A percentile compares a stretch with the other conserved stretches of the same genome.
phyloP scores from a whole-genome alignment of 202 grass and related monocot genomes.

The Saccharum hybrid region DNA sequence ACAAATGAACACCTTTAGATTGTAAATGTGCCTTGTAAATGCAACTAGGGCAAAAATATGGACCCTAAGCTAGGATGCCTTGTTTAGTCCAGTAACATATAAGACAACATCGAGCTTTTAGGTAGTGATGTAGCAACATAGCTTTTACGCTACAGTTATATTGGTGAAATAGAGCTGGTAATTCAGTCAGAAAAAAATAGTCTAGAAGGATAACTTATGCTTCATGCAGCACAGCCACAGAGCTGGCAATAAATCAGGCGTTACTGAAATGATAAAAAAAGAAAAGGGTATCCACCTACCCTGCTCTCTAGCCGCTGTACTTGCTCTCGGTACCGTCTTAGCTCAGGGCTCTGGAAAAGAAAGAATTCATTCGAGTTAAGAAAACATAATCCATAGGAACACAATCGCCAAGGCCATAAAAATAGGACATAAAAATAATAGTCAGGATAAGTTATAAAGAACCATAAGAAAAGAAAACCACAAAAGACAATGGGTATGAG shows the following conservation, averaged over 20 bases:
- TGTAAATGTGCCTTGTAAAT: slow-evolving; percentile 36
- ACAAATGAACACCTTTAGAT: background rate
- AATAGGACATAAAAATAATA: slow-evolving; percentile 1
- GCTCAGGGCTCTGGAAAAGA: slow-evolving; percentile 60
- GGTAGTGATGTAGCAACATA: background rate
- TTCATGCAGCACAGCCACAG: slow-evolving; percentile 22
- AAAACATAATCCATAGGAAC: slow-evolving; percentile 17
- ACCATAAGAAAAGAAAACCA: slow-evolving; percentile 13
- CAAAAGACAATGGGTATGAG: background rate
- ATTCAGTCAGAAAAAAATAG: background rate
- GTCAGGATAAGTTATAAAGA: slow-evolving; percentile 8
- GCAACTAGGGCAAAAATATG: background rate
- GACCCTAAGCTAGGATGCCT: background rate
- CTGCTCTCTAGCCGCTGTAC: slow-evolving; percentile 63
- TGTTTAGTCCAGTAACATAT: background rate
- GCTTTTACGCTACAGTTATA: background rate
- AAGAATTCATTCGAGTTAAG: slow-evolving; percentile 33
- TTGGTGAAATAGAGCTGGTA: background rate
- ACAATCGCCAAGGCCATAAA: slow-evolving; percentile 10
- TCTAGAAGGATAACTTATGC: slow-evolving; percentile 27
- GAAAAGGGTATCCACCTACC: slow-evolving; percentile 49
- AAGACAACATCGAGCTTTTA: slow-evolving; percentile 13
- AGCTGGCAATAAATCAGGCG: background rate
- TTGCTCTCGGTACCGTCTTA: slow-evolving; percentile 62
- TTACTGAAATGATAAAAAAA: slow-evolving; percentile 20